phyloP scores from a whole-genome alignment of 2,329 filamentous ascomycete genomes.

The Lasiodiplodia sp. region DNA sequence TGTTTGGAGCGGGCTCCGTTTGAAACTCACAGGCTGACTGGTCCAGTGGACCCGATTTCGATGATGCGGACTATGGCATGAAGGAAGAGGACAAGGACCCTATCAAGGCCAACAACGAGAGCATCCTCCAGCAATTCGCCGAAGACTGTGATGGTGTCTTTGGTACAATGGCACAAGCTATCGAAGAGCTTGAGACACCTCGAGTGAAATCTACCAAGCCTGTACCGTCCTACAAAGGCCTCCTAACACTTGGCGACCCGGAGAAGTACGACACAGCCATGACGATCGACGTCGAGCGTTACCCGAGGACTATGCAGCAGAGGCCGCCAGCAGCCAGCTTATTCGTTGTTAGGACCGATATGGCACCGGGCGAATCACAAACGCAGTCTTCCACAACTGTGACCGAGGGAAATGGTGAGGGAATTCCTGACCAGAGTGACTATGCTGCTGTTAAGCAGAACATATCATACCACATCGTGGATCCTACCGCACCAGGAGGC shows the following conservation, averaged over 20 bases:
- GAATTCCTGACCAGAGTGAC: conserved; percentile 41
- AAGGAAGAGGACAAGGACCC: conserved; percentile 73
- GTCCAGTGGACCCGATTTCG: conserved; percentile 85
- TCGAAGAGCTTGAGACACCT: conserved; percentile 79
- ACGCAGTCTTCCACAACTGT: conserved; percentile 47
- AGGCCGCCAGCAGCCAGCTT: conserved; percentile 77
- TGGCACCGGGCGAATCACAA: conserved; percentile 56
- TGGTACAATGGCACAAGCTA: conserved; percentile 86
- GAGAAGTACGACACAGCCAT: conserved; percentile 76
- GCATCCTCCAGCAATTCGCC: conserved; percentile 68
- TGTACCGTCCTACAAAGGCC: conserved; percentile 79
- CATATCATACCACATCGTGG: conserved; percentile 82
- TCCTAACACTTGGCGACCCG: conserved; percentile 79
- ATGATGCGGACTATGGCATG: conserved; percentile 86
- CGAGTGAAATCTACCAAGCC: conserved; percentile 78
- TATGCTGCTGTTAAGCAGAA: conserved; percentile 77
- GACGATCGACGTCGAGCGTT: conserved; percentile 86
- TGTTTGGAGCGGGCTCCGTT: conserved; percentile 46
- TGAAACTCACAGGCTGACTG: conserved; percentile 9
- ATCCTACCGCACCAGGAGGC: conserved; percentile 75
- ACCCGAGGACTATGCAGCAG: conserved; percentile 83
- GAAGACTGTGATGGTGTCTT: conserved; percentile 71
- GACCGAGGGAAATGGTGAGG: conserved; percentile 40
- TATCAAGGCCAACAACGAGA: conserved; percentile 73
- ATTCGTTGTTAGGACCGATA: conserved; percentile 66